Evolutionary conservation across 192 early-diverging fungal species (phyloP), one percentile per base, ranked within the genome.

Genomic region (Coemansia sp.): DNA sequence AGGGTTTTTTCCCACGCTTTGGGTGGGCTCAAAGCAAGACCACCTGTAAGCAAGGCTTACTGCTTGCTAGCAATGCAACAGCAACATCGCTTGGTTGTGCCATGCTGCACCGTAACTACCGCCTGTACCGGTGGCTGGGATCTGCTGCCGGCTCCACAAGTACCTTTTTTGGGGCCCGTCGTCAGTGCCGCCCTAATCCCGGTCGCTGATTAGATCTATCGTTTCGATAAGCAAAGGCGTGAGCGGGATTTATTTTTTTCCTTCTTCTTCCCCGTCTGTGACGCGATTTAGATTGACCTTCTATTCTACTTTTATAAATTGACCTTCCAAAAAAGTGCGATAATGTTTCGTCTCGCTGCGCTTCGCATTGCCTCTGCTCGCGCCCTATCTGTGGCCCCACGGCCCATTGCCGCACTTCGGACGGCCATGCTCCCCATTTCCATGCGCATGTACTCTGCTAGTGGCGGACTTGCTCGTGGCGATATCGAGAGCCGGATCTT

Each of bases 401-500:
- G 56, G 12, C 39, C 53, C 11, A 6, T 56, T 24, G 21, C 41
- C 18, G 40, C 15, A 8, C 52, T n/a, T 12, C 40, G 29, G 39
- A 46, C 39, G 0, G 52, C 9, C 19, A 32, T 56, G 53, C 53
- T 39, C 14, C 10, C 33, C 24, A 10, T 41, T 41, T 67, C 80
- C 65, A 61, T 74, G 40, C 90, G 93, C 63, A 83, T 83, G 68
- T 95, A 91, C 84, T 87, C 89, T 38, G 87, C 86, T 3, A 87
- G 80, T 55, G 85, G 87, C 17, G 85, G 76, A 24, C 86, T 93
- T 26, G 66, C 85, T 56, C 81, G 87, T 46, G 67, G 75, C 48
- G 81, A 85, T 44, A 87, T 99, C 63, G 87, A 97, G 84, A 78
- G 85, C 70, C 85, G 95, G 58, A 88, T 99, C 57, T 78, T 97